Evolutionary conservation across 2,329 filamentous ascomycete species (phyloP), one percentile per base, ranked within the genome.

Genomic region (Hansfordia pulvinata): DNA sequence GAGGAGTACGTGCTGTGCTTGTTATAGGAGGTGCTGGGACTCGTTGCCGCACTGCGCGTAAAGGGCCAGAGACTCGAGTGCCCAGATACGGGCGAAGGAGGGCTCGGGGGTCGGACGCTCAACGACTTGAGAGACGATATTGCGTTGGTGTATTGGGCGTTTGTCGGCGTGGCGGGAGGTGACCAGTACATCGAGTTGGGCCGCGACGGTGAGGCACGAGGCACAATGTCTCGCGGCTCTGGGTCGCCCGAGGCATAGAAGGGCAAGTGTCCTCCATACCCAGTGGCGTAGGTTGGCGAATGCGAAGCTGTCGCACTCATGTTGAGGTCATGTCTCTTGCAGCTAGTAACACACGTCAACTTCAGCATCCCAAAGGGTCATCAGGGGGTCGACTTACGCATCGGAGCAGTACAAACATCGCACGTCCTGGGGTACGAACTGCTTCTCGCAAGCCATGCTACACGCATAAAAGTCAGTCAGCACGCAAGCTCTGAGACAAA

Each of bases 401-500:
- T 75, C 69, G 19, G 71, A 76, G 49, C 71, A 76, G 53, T 76
- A 76, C 22, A 75, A 48, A 33, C 60, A 58, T 34, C 58, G 64
- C 38, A 68, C 68, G 41, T 69, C 64, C 20, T 61, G 55, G 26
- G 69, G 61, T 14, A 71, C 49, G 45, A 76, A 76, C 50, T 76
- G 69, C 52, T 75, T 76, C 46, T 76, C 71, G 47, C 71, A 76
- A 8, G 62, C 66, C 70, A 75, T 76, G 50, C 71, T 76, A 40
- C 23, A 40, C 27, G 27, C 32, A 20, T 31, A 35, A 26, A 37
- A 29, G 41, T 50, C 35, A 52, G 50, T 41, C 31, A 39, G 34
- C 33, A 26, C 28, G 19, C 27, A 14, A 22, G 33, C 23, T 31
- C 25, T 34, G 25, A 20, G 24, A 28, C 17, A 25, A 36, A 27